phyloP scores from a whole-genome alignment of 768 basidiomycete species.

The Lentinula lateritia region DNA sequence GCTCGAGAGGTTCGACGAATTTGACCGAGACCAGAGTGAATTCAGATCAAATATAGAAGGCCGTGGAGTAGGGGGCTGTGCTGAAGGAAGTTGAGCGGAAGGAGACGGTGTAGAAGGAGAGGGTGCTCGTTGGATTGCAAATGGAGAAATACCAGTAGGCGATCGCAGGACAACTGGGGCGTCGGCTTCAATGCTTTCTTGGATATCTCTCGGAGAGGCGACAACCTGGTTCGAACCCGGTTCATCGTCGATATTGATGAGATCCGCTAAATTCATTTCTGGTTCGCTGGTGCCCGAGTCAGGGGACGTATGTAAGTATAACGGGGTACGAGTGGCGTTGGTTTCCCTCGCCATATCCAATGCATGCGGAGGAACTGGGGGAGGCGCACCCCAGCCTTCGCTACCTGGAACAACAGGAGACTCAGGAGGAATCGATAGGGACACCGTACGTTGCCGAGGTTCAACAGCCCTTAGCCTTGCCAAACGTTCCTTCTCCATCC shows the following conservation, averaged over 20 bases:
- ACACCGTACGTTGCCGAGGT: constrained; percentile 41
- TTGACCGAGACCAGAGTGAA: constrained; percentile 62
- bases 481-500: constrained; percentile 63
- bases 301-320: constrained; percentile 29
- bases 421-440: constrained; percentile 68
- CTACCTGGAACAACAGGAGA: constrained; percentile 51
- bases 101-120: not conserved
- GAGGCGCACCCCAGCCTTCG: constrained; percentile 58
- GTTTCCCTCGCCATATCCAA: not conserved
- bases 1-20: constrained; percentile 10
- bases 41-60: constrained; percentile 66
- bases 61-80: constrained; percentile 38
- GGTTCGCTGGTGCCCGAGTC: constrained; percentile 43
- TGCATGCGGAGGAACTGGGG: constrained; percentile 48
- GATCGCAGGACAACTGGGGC: constrained; percentile 15
- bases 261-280: constrained; percentile 67
- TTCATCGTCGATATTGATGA: constrained; percentile 76
- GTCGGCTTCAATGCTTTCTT: constrained; percentile 7
- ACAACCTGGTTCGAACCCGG: constrained; percentile 18
- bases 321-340: constrained; percentile 4
- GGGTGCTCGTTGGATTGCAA: constrained; percentile 22
- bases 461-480: constrained; percentile 52
- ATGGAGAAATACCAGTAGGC: constrained; percentile 41
- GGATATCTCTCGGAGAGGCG: constrained; percentile 12
- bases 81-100: constrained; percentile 3